Evolutionary conservation across 345 rosid species (phyloP), one percentile per base, ranked within the genome.

Genomic region (Ceriops zippeliana): DNA sequence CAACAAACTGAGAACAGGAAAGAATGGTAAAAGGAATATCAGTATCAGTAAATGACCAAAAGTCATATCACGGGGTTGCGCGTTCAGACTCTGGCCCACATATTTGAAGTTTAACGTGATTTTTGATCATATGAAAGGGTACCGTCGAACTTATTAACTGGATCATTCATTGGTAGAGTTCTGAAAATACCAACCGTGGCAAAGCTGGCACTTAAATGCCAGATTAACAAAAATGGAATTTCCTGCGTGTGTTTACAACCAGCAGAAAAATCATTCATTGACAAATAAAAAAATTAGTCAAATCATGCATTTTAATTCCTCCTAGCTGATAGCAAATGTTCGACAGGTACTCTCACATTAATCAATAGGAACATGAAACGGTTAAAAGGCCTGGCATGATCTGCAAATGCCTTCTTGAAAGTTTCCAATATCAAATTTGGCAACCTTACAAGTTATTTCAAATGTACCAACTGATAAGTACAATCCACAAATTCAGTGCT

Each of bases 1-100:
- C 96, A 52, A 82, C 71, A 62, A 92, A 90, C 96, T 92, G 87
- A 63, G 77, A 74, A 59, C 52, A 61, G 24, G 68, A 34, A 34
- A 61, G 52, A 20, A 19, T 59, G 20, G 71, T 31, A 24, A 8
- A 57, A 51, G 64, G 47, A 31, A 65, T 57, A 69, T 27, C 31
- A 42, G 51, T 61, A 26, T 24, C 53, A 53, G 62, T 42, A 51
- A 16, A 31, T 6, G 28, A 42, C 37, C 53, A 57, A 17, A 67
- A 26, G 26, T 53, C 19, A 21, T 53, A n/a, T 53, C 58, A 22
- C 4, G 58, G 28, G 27, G 26, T 22, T n/a, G 58, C 26, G 22
- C 6, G 58, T 22, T 54, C 58, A 20, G 58, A 53, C 24, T 53
- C 24, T 53, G 8, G 58, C 26, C 27, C 42, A 37, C 13, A 10